These are phyloP conservation scores for Phlebiopsis gigantea DNA, from an alignment of 768 basidiomycete species.

Conservation along the genomic window DNA sequence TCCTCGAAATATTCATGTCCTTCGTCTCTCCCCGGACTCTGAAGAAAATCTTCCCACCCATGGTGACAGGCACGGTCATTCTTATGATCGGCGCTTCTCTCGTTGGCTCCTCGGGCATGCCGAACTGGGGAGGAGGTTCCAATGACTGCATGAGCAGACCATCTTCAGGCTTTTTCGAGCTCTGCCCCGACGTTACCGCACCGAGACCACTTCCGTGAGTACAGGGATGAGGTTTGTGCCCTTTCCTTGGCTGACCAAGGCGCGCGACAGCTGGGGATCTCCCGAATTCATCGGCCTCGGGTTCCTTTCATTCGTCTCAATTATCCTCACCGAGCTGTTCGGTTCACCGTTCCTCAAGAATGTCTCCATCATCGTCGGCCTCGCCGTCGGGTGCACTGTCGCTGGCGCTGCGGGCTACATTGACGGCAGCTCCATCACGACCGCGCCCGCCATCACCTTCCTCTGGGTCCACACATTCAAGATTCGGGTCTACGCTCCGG, in stretches of 20 bases:
- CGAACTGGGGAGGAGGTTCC: conserved; percentile 82
- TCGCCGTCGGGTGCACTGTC: conserved; percentile 76
- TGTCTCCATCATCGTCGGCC: conserved; percentile 68
- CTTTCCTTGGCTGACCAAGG: neutral
- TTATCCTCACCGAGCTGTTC: conserved; percentile 76
- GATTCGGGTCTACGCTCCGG: conserved; percentile 68
- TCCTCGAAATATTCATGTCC: conserved; percentile 75
- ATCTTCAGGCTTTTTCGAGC: conserved; percentile 54
- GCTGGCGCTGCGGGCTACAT: conserved; percentile 79
- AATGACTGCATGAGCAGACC: conserved; percentile 65
- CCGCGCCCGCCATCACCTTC: conserved; percentile 77
- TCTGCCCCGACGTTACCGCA: conserved; percentile 69
- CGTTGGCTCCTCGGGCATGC: conserved; percentile 67
- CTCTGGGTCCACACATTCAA: conserved; percentile 77
- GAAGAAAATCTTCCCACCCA: conserved; percentile 69
- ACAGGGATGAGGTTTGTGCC: neutral
- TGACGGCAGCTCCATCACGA: conserved; percentile 54
- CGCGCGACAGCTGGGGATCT: conserved; percentile 57
- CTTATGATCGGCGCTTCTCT: conserved; percentile 77
- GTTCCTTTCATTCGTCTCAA: conserved; percentile 74
- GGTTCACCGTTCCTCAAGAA: conserved; percentile 86
- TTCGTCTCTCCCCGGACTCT: conserved; percentile 64
- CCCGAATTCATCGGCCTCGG: conserved; percentile 84
- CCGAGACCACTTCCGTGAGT: conserved; percentile 62
- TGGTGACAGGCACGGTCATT: conserved; percentile 79